A percentile compares a stretch with the other conserved stretches of the same genome.
phyloP scores from a whole-genome alignment of 371 early-diverging fungal species.

The Saksenaea oblongispora region DNA sequence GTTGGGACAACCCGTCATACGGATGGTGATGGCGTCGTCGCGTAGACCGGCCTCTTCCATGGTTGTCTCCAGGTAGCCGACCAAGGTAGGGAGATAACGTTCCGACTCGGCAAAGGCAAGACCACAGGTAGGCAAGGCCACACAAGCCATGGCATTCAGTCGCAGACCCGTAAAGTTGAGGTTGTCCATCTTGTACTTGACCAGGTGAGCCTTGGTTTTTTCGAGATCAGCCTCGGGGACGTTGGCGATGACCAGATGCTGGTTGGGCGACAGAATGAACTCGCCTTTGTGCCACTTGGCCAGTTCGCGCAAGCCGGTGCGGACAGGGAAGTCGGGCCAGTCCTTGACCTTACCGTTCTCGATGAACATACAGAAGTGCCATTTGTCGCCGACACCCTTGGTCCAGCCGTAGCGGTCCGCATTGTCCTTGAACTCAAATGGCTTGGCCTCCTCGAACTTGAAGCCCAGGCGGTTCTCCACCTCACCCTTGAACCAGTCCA shows the following conservation, averaged over 20 bases:
- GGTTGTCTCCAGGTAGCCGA: slow-evolving; percentile 73
- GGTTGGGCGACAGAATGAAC: slow-evolving; percentile 91
- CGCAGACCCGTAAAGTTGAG: slow-evolving; percentile 77
- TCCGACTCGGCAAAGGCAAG: slow-evolving; percentile 96
- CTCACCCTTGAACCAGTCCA: slow-evolving; percentile 87
- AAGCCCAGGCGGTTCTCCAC: slow-evolving; percentile 80
- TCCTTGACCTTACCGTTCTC: slow-evolving; percentile 93
- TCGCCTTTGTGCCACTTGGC: slow-evolving; percentile 78
- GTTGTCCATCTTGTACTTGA: slow-evolving; percentile 82
- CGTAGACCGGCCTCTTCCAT: slow-evolving; percentile 81
- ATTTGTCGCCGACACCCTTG: slow-evolving; percentile 65
- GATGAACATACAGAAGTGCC: slow-evolving; percentile 89
- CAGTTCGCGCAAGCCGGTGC: slow-evolving; percentile 80
- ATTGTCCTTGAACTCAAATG: slow-evolving; percentile 81
- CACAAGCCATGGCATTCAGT: slow-evolving; percentile 93
- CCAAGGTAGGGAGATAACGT: slow-evolving; percentile 87
- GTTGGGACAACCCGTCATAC: slow-evolving; percentile 97
- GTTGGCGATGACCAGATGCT: slow-evolving; percentile 82
- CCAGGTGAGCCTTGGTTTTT: slow-evolving; percentile 70
- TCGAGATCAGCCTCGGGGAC: slow-evolving; percentile 73
- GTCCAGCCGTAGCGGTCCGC: slow-evolving; percentile 95
- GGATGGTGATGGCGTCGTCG: slow-evolving; percentile 87
- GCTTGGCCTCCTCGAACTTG: slow-evolving; percentile 60
- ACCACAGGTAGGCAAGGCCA: slow-evolving; percentile 91
- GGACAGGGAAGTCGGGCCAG: slow-evolving; percentile 73